Base-by-base conservation (phyloP, 768 basidiomycete genomes). In the Kwoniella botswanensis region DNA sequence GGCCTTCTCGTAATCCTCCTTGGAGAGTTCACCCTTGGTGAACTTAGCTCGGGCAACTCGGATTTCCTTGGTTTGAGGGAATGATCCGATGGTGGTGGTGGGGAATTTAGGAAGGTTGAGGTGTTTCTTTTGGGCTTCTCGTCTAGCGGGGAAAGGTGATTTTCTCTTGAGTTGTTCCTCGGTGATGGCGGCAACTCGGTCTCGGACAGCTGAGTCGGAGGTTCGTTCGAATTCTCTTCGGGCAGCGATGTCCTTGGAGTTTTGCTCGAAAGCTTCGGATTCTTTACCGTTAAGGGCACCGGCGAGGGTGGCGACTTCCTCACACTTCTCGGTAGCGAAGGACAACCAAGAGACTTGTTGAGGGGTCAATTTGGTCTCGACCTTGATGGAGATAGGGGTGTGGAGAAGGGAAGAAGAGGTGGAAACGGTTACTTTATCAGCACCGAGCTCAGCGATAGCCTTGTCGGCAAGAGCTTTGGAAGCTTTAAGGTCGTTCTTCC, bases 1-100 rank as follows among this genome's bases (percentile, higher is more conserved):
- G 88, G 98, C 98, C 75, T 93, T 88, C 76, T 98, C 94, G 86
- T 99, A 99, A 85, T 98, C 86, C 63, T 87, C 89, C 78, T 88
- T 84, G 64, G 92, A 91, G 82, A 99, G 86, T 83, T 97, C 93
- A 73, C 90, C 89, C 87, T 98, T 99, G 85, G 88, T 89, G 77
- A 93, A 89, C 87, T 93, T 98, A 76, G 95, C 91, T 87, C 97
- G 96, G 81, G 95, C 95, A 76, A 88, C 88, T 86, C 97, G 95
- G 80, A 99, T 99, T 86, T 98, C 95, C 86, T 96, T 98, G 82
- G 97, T 99, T 91, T 99, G 97, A 77, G 95, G 96, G 93, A 97
- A 98, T 41, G 96, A 98, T 72, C 94, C 95, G 78, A 98, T 98
- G 74, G 96, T 97, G 67, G 96, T 98, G 65, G 96, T 97, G 70